Evolutionary conservation across 345 rosid genomes (phyloP), one percentile per base, ranked within the genome.

Genomic region (Hibiscus trionum): DNA sequence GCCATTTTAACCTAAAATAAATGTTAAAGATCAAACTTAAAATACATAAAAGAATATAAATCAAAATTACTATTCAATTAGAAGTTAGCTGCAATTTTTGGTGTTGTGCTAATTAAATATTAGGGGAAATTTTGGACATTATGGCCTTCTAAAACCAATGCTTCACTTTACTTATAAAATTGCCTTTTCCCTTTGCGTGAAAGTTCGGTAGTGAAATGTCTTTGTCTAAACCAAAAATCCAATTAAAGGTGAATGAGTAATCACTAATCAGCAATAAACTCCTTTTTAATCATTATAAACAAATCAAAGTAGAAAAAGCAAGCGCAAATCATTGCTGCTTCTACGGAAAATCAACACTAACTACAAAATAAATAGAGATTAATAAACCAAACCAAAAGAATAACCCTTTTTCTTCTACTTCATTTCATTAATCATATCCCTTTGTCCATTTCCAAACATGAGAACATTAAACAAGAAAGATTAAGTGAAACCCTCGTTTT

Each of bases 301-400:
- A 77, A 56, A 64, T 52, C 70, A 59, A 24, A 59, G 62, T 59
- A n/a, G 67, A 44, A 79, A 77, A 42, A 76, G 52, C 86, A 81
- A 83, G 76, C 78, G 77, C 78, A 83, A 69, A 79, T 81, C 79
- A 79, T 81, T 79, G 79, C 82, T 47, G 75, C 73, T 77, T 84
- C 81, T 66, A 52, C 57, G 72, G 76, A 76, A 72, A 78, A 66
- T 77, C 71, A 80, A 9, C 47, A 72, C 71, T 65, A 64, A 71
- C 39, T 5, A 5, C 1, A 37, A 37, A 37, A 37, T 37, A 6
- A 37, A 37, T 37, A 37, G 9, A 7, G 1, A 37, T 37, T 37
- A 37, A 37, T 37, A 37, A 37, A 37, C 42, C 5, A 31, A 31
- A 31, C 35, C 35, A 31, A 31, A 31, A 31, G 5, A 16, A 4